Percentiles rank a stretch among this genome's conserved stretches.
These are phyloP conservation scores for Chaetothyriales sp. DNA, from an alignment of 2,329 filamentous ascomycete species.

Conservation along the genomic window DNA sequence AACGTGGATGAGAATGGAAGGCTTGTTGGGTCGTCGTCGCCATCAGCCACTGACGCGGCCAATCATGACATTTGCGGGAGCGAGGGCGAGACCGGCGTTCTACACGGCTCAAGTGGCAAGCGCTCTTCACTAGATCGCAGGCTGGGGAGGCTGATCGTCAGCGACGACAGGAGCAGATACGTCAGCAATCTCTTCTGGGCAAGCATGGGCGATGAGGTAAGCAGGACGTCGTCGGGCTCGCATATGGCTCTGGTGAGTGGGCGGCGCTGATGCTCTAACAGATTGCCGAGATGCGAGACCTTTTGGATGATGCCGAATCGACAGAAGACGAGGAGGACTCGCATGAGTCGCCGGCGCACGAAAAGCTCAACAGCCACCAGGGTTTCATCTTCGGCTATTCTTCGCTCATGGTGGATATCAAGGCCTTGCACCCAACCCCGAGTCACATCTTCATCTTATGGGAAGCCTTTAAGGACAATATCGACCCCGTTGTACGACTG, in stretches of 20 bases:
- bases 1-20: slow-evolving; percentile 22
- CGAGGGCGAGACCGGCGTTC: not conserved
- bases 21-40: slow-evolving; percentile 5
- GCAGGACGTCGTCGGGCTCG: slow-evolving; percentile 5
- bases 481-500: slow-evolving; percentile 46
- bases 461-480: slow-evolving; percentile 45
- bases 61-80: not conserved
- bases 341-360: slow-evolving; percentile 31
- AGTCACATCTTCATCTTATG: slow-evolving; percentile 38
- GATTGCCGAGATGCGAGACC: slow-evolving; percentile 48
- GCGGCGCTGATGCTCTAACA: slow-evolving; percentile 13
- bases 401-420: slow-evolving; percentile 41
- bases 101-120: slow-evolving; percentile 4
- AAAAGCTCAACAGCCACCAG: slow-evolving; percentile 34
- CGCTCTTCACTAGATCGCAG: slow-evolving; percentile 26
- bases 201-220: slow-evolving; percentile 44
- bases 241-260: slow-evolving; percentile 5
- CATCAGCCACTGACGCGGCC: slow-evolving; percentile 2
- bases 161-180: slow-evolving; percentile 44
- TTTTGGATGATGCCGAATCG: slow-evolving; percentile 40
- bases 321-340: slow-evolving; percentile 41
- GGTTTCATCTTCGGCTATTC: slow-evolving; percentile 47
- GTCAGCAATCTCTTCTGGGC: slow-evolving; percentile 49
- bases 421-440: slow-evolving; percentile 39
- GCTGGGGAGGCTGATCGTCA: slow-evolving; percentile 44